Evolutionary conservation across 768 basidiomycete species (phyloP), one percentile per base, ranked within the genome.

Genomic region (Kwoniella sp.): DNA sequence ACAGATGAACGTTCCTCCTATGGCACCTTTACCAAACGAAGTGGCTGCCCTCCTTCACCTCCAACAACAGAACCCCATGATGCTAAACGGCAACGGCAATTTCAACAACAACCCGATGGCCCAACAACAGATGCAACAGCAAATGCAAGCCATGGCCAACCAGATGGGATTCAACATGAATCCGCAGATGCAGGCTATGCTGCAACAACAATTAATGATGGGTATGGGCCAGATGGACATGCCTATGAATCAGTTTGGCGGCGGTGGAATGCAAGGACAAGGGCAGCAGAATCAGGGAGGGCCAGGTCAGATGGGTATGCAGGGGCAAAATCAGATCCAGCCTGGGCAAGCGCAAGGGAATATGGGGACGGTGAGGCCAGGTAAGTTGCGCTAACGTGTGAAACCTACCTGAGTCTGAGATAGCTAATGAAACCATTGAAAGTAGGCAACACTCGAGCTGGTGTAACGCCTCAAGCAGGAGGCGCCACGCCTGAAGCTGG

Each of bases 131-230:
- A 61, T 62, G 53, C 51, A 60, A 22, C 28, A 29, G 31, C 60
- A 61, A 45, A 61, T 61, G 60, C 60, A 68, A 62, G 56, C 62
- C 17, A 57, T 68, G 47, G 89, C 90, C 80, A 86, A 91, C 72
- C 84, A 92, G 72, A 85, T 90, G 47, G 90, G 92, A 45, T 65
- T 51, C 63, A 65, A 59, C 62, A 78, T 92, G 56, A 84, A 90
- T 61, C 90, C 89, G 0, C 87, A 91, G 51, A 84, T 93, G 61
- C 93, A 93, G 69, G 57, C 62, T 17, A 91, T 90, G 9, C 66
- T 76, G 65, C 75, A 74, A 13, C 66, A 72, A 17, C 41, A 45
- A 20, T 11, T 25, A 38, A 66, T 73, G 64, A 53, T 65, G 63
- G 57, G 50, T 89, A 90, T 91, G 90, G 82, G 82, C 73, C 91